Evolutionary conservation across 176 grass and related monocot genomes (phyloP).

Genomic region (Tillandsia leiboldiana): DNA sequence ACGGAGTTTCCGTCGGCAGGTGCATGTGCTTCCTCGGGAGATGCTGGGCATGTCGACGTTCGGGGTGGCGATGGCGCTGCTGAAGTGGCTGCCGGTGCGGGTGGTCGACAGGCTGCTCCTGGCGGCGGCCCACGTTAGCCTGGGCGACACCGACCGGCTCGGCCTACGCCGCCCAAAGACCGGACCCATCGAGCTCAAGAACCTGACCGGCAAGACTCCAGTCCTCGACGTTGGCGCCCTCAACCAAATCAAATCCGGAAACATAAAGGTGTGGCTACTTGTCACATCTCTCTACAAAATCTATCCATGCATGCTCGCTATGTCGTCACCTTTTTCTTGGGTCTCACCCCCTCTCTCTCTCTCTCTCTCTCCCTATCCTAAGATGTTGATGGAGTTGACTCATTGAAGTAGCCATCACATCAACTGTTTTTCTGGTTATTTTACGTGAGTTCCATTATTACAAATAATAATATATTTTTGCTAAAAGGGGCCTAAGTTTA

Average conservation of each 20-base stretch:
- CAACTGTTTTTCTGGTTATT: neutral
- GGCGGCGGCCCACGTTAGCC: conserved; percentile 36
- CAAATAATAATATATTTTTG: neutral
- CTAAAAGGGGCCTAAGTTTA: conserved; percentile 2
- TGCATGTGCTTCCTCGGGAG: conserved; percentile 79
- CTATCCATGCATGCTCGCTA: neutral
- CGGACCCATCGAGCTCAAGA: conserved; percentile 91
- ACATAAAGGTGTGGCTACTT: conserved; percentile 57
- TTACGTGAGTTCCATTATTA: neutral
- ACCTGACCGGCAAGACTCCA: conserved; percentile 78
- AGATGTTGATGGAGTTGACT: no score
- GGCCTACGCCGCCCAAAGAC: conserved; percentile 71
- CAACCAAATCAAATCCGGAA: conserved; percentile 75
- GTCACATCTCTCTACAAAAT: no score
- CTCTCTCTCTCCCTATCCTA: neutral
- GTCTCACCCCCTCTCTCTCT: neutral
- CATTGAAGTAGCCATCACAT: neutral
- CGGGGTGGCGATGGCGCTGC: conserved; percentile 61
- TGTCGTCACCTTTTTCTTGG: neutral
- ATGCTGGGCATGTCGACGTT: conserved; percentile 83
- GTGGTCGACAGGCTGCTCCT: conserved; percentile 68
- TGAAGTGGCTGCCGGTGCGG: conserved; percentile 47
- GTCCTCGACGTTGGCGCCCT: conserved; percentile 85
- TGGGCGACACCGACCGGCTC: conserved; percentile 66
- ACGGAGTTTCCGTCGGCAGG: conserved; percentile 20